A percentile compares a stretch with the other conserved stretches of the same genome.
Conservation (phyloP, 2,329 filamentous ascomycete genomes). For the Epichloe typhina region DNA sequence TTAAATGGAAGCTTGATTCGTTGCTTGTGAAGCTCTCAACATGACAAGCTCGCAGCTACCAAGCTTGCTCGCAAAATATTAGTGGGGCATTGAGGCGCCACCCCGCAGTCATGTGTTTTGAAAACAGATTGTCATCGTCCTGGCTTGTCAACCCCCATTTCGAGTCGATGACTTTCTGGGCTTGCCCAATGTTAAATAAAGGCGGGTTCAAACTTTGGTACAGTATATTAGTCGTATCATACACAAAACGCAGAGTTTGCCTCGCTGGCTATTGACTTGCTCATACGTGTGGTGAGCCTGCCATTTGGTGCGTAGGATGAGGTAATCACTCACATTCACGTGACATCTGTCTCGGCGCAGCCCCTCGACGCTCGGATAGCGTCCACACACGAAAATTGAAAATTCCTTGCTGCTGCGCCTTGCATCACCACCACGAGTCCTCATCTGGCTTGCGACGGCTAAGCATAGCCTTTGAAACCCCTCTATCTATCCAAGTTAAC, state of each 20-base stretch:
- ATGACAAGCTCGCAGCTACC: not conserved
- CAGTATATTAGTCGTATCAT: no score
- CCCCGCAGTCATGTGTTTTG: not conserved
- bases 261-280: not conserved
- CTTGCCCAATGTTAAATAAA: no score
- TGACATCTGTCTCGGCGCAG: slow-evolving; percentile 19
- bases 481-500: slow-evolving; percentile 23
- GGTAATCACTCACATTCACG: slow-evolving; percentile 18
- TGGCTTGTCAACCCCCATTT: no score
- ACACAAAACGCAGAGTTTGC: no score
- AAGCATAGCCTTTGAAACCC: slow-evolving; percentile 23
- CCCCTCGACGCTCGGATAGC: slow-evolving; percentile 30
- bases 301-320: slow-evolving; percentile 10
- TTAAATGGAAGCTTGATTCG: not conserved
- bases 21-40: not conserved
- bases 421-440: slow-evolving; percentile 26
- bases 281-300: not conserved
- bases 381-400: slow-evolving; percentile 35
- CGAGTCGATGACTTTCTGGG: no score
- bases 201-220: no score
- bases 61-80: not conserved
- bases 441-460: slow-evolving; percentile 27
- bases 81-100: not conserved
- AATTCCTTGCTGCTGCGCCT: slow-evolving; percentile 23
- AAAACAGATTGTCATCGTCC: no score